A percentile compares a stretch with the other conserved stretches of the same genome.
Evolutionary conservation across 352 stramenopile species (phyloP).

Genomic region (Thalassiosira allenii): DNA sequence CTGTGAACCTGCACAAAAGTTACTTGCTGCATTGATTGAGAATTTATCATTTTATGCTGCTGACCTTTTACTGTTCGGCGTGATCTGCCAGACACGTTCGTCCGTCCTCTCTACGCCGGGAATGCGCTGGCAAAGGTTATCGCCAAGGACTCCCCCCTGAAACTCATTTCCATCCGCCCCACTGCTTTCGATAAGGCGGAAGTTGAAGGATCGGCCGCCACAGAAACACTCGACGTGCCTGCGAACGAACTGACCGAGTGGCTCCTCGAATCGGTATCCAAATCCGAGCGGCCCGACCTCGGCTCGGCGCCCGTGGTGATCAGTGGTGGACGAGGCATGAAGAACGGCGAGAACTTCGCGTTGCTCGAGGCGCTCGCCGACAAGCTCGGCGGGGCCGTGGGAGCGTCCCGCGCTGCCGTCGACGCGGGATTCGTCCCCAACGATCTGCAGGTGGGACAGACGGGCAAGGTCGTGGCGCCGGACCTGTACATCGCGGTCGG

Average conservation of each 20-base stretch:
- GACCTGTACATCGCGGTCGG: conserved; percentile 97
- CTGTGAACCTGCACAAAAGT: no score
- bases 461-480: conserved; percentile 98
- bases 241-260: conserved; percentile 82
- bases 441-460: conserved; percentile 99
- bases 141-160: conserved; percentile 87
- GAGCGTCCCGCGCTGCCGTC: conserved; percentile 96
- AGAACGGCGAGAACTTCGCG: conserved; percentile 97
- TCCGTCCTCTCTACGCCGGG: conserved; percentile 91
- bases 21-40: no score
- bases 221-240: conserved; percentile 38
- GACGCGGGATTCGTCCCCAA: conserved; percentile 98
- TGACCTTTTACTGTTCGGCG: no score
- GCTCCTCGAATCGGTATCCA: conserved; percentile 92
- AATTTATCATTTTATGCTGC: no score
- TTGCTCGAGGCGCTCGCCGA: conserved; percentile 98
- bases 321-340: conserved; percentile 95
- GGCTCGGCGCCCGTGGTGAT: conserved; percentile 94
- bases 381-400: conserved; percentile 97
- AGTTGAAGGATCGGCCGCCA: conserved; percentile 76
- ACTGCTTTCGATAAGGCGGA: conserved; percentile 98
- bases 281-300: conserved; percentile 96
- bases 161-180: conserved; percentile 95
- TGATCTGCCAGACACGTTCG: conserved; percentile 92
- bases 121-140: conserved; percentile 92